Base-by-base conservation (phyloP, 78 protist species). In the Dictyostelium purpureum region DNA sequence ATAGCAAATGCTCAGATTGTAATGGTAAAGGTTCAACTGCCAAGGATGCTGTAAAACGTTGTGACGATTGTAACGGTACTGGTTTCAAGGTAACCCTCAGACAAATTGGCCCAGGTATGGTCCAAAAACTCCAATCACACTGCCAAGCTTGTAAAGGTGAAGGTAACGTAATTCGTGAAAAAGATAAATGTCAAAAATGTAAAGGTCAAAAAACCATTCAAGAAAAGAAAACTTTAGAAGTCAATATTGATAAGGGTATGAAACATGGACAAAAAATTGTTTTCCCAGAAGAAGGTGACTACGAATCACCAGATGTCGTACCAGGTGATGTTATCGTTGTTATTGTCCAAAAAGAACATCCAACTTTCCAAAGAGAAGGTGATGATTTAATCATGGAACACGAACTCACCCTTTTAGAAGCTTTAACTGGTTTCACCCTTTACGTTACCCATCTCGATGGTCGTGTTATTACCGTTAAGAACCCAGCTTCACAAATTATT, bases 271-370 rank as follows among this genome's bases (percentile, higher is more conserved):
- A 96, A 83, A 96, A 95, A 88, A 93, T 98, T 79, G 81, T 63
- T 31, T 98, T 98, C 82, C n/a, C 75, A 2, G 99, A 98, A 14
- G 99, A 99, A 95, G 99, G 97, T 54, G 98, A 97, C 61, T 98
- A 97, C 76, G 93, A 83, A 56, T 59, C 90, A 69, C 99, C 99
- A 6, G 97, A 95, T 65, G 31, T 88, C 38, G 54, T 37, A 28
- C 96, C 99, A 40, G 99, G 99, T 26, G 99, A 98, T 83, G 94
- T 99, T 47, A 89, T 98, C 42, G 78, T 99, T 31, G 89, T 98
- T 1, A 24, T 98, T 6, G 88, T 96, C 37, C 96, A 97, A 91
- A 90, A 96, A 91, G 93, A 87, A 59, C 99, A 98, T 88, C 59
- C 93, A 10, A 21, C 45, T 26, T 99, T 99, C 93, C 19, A 47